phyloP scores from a whole-genome alignment of 2,329 filamentous ascomycete genomes.

The Colletotrichum falcatum region DNA sequence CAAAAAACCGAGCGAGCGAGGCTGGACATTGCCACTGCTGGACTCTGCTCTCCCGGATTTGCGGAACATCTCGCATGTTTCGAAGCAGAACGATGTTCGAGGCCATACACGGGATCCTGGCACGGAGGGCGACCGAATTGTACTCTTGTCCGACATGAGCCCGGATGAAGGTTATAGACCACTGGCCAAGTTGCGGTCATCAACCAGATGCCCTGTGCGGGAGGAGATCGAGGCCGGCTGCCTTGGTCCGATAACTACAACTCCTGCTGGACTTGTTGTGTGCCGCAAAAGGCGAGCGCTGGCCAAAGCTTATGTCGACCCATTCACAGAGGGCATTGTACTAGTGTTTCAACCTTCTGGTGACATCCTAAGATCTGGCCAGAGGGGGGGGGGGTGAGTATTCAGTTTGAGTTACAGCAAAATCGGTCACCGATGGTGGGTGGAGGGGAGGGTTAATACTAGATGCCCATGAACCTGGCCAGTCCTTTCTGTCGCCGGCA shows the following conservation, averaged over 20 bases:
- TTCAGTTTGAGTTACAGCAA: conserved; percentile 39
- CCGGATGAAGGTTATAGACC: conserved; percentile 10
- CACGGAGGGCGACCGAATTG: conserved; percentile 24
- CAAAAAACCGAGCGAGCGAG: neutral
- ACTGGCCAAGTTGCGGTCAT: conserved; percentile 30
- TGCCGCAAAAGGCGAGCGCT: conserved; percentile 26
- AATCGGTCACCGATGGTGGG: conserved; percentile 22
- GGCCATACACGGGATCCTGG: conserved; percentile 29
- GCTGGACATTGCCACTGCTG: neutral
- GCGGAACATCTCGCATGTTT: conserved; percentile 19
- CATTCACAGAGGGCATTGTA: conserved; percentile 28
- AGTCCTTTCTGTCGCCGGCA: conserved; percentile 27
- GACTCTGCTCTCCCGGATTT: conserved; percentile 2
- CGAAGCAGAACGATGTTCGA: conserved; percentile 27
- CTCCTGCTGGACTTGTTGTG: conserved; percentile 22
- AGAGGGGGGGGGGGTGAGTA: conserved; percentile 17
- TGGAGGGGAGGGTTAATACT: conserved; percentile 7
- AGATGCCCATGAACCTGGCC: conserved; percentile 30
- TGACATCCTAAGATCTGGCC: conserved; percentile 38
- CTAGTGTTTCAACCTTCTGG: conserved; percentile 38
- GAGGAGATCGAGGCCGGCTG: conserved; percentile 17
- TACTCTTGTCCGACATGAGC: conserved; percentile 8
- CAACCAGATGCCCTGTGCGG: conserved; percentile 12
- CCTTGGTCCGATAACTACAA: conserved; percentile 31
- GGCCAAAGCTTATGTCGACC: conserved; percentile 39